Conservation (phyloP, 2,329 filamentous ascomycete genomes). For the Cercospora sesami region DNA sequence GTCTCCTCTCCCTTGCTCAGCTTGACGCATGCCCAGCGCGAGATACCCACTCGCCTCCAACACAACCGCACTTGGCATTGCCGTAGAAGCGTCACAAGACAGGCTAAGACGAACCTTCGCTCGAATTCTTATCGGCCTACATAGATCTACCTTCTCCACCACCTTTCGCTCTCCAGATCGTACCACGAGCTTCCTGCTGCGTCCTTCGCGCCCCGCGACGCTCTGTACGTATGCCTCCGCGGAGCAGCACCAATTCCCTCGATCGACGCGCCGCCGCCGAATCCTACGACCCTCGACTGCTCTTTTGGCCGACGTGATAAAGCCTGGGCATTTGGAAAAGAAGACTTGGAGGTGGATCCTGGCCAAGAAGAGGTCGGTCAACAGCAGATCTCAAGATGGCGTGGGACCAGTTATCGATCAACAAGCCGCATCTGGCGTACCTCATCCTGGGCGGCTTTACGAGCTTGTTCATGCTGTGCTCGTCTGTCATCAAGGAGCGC, state of each 20-base stretch:
- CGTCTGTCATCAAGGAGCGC: constrained; percentile 95
- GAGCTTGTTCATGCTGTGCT: constrained; percentile 96
- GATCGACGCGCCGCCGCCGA: constrained; percentile 21
- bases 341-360: neutral
- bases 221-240: constrained; percentile 27
- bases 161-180: neutral
- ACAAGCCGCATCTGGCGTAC: constrained; percentile 95
- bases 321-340: neutral
- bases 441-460: constrained; percentile 98
- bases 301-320: constrained; percentile 14
- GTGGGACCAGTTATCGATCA: constrained; percentile 80
- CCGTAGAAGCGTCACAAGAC: constrained; percentile 5
- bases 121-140: constrained; percentile 10
- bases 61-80: constrained; percentile 17
- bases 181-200: constrained; percentile 34
- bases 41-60: constrained; percentile 15
- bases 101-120: constrained; percentile 21
- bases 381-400: constrained; percentile 57
- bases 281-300: constrained; percentile 22
- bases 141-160: neutral
- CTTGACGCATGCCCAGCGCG: constrained; percentile 14
- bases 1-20: constrained; percentile 1
- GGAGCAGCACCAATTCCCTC: constrained; percentile 11
- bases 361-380: neutral
- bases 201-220: constrained; percentile 38